These are phyloP conservation scores for Toxicodendron radicans DNA, from an alignment of 345 rosid species.

Conservation along the genomic window DNA sequence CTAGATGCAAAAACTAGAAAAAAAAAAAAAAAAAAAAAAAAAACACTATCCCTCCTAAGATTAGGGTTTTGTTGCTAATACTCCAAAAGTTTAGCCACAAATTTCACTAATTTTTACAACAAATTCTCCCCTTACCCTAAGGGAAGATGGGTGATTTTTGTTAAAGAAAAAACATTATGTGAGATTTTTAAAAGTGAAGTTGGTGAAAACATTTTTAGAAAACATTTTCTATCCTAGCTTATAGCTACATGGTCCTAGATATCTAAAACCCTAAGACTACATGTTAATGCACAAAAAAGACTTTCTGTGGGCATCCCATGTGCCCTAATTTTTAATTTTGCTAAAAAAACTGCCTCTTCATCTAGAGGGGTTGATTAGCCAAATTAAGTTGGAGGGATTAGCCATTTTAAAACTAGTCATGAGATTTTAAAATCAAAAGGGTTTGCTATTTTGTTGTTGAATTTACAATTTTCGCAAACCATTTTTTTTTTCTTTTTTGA, in stretches of 20 bases:
- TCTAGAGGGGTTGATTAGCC: constrained; percentile 34
- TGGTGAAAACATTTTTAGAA: constrained; percentile 23
- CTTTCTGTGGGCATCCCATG: constrained; percentile 19
- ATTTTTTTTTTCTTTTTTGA: constrained; percentile 36
- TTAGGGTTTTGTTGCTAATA: constrained; percentile 49
- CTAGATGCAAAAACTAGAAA: constrained; percentile 36
- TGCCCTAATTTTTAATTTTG: constrained; percentile 18
- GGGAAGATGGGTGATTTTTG: constrained; percentile 37
- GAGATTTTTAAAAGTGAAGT: constrained; percentile 20
- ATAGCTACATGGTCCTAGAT: constrained; percentile 47
- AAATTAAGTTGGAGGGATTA: constrained; percentile 39
- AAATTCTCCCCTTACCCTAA: constrained; percentile 45
- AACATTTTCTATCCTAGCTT: constrained; percentile 29
- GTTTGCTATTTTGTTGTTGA: constrained; percentile 43
- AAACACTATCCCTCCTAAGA: constrained; percentile 44
- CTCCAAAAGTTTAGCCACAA: constrained; percentile 63
- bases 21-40: constrained; percentile 14
- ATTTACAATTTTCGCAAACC: constrained; percentile 58
- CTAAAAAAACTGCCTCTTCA: constrained; percentile 43
- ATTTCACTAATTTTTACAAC: constrained; percentile 24
- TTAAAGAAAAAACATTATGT: constrained; percentile 15
- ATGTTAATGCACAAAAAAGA: constrained; percentile 43
- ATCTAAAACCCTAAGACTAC: constrained; percentile 58
- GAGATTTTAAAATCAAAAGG: constrained; percentile 25
- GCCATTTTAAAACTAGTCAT: constrained; percentile 31